Conservation (phyloP, 495 filamentous ascomycete genomes). For the Trypethelium eluteriae region DNA sequence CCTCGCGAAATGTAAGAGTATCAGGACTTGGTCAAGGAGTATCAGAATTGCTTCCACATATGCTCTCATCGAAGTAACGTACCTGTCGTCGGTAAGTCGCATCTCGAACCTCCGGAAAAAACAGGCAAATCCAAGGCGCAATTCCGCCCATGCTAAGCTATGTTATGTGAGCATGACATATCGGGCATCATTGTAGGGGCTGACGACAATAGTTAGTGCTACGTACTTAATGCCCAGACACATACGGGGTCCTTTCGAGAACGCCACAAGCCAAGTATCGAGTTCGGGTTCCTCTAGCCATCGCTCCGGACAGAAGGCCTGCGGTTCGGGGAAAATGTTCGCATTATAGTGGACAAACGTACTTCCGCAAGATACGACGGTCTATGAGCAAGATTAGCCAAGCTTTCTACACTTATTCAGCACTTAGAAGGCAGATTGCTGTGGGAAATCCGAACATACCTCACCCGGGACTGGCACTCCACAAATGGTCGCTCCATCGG, state of each 20-base stretch:
- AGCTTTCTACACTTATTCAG: background rate
- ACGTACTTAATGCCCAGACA: constrained; percentile 22
- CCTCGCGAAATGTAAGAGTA: background rate
- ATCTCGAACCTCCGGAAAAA: constrained; percentile 2
- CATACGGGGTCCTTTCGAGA: constrained; percentile 26
- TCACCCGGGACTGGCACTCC: constrained; percentile 16
- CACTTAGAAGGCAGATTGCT: background rate
- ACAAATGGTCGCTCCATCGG: constrained; percentile 11
- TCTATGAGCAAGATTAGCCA: background rate
- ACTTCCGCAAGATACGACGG: constrained; percentile 15
- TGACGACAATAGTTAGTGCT: background rate
- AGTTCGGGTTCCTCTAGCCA: constrained; percentile 18
- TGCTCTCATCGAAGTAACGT: background rate
- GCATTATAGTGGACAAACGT: constrained; percentile 19
- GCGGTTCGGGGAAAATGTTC: constrained; percentile 14
- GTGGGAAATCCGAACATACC: constrained; percentile 7
- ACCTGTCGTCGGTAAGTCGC: constrained; percentile 4
- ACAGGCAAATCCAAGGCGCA: background rate
- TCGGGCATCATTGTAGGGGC: background rate
- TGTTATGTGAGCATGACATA: background rate
- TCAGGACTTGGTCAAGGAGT: background rate
- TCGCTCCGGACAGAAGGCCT: constrained; percentile 16
- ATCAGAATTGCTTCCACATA: background rate
- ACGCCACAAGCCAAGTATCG: constrained; percentile 26
- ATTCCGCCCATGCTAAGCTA: constrained; percentile 8